A percentile compares a stretch with the other conserved stretches of the same genome.
Evolutionary conservation across 495 filamentous ascomycete species (phyloP).

Genomic region (Oidiodendron maius): DNA sequence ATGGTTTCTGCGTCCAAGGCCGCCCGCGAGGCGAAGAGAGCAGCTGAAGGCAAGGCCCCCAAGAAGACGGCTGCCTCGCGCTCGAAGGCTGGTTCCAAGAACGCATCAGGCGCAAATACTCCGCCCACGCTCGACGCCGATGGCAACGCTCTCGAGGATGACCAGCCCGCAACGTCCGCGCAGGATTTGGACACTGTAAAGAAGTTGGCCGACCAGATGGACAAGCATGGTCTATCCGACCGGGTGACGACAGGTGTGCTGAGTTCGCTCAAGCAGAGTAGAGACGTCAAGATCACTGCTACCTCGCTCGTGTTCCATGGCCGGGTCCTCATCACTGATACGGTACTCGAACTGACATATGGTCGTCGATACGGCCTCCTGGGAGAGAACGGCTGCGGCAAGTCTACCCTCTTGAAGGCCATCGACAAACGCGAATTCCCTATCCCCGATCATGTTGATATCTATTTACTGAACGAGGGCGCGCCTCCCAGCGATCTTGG

Average conservation of each 20-base stretch:
- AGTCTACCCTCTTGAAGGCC: constrained; percentile 93
- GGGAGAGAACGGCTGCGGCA: constrained; percentile 98
- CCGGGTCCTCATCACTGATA: constrained; percentile 89
- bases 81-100: constrained; percentile 63
- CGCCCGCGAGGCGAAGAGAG: constrained; percentile 93
- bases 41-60: constrained; percentile 61
- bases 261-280: constrained; percentile 71
- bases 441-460: constrained; percentile 94
- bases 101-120: constrained; percentile 55
- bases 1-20: constrained; percentile 98
- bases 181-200: constrained; percentile 76
- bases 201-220: constrained; percentile 70
- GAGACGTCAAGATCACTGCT: constrained; percentile 95
- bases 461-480: constrained; percentile 97
- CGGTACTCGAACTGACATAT: constrained; percentile 87
- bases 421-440: constrained; percentile 92
- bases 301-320: constrained; percentile 95
- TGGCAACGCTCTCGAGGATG: constrained; percentile 45
- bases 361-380: constrained; percentile 90
- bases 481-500: constrained; percentile 85
- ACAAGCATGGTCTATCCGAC: constrained; percentile 93
- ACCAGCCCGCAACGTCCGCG: constrained; percentile 62
- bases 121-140: constrained; percentile 63
- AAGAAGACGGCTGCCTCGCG: constrained; percentile 65
- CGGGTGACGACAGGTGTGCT: constrained; percentile 98